A percentile compares a stretch with the other conserved stretches of the same genome.
phyloP scores from a whole-genome alignment of 2,329 filamentous ascomycete species.

The Peltaster fructicola region DNA sequence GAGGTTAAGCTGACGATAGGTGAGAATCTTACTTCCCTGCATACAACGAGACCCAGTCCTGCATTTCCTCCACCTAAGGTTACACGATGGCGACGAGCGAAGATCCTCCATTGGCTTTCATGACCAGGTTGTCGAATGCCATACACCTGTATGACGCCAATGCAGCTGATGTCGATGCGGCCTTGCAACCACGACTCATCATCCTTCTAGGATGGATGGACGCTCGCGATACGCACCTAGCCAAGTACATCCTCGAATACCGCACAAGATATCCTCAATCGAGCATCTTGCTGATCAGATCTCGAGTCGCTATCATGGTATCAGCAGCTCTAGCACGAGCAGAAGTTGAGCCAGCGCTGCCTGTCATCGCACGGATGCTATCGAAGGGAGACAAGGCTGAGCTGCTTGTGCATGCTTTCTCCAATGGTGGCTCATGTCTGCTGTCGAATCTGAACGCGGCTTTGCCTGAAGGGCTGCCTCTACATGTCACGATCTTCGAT shows the following conservation, averaged over 20 bases:
- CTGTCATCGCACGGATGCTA: too few relatives aligned
- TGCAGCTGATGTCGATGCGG: not conserved
- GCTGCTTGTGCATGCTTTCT: not conserved
- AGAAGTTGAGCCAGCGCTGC: too few relatives aligned
- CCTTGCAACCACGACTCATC: not conserved
- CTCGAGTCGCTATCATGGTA: not conserved
- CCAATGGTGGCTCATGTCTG: not conserved
- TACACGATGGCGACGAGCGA: too few relatives aligned
- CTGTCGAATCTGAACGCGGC: not conserved
- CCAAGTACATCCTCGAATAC: slow-evolving; percentile 1
- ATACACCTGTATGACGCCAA: not conserved
- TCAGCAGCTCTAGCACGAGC: too few relatives aligned
- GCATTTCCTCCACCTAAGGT: too few relatives aligned
- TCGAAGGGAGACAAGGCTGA: not conserved
- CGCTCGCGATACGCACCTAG: not conserved
- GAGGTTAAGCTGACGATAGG: too few relatives aligned
- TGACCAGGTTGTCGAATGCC: not conserved
- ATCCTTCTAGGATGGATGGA: slow-evolving; percentile 1
- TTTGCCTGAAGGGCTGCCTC: not conserved
- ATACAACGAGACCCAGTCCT: too few relatives aligned
- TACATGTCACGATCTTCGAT: not conserved
- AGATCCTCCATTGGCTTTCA: slow-evolving; percentile 1
- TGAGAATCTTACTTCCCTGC: too few relatives aligned
- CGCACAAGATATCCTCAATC: not conserved
- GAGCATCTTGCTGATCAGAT: not conserved